Evolutionary conservation across 768 basidiomycete species (phyloP), one percentile per base, ranked within the genome.

Genomic region (Mycena kentingensis): DNA sequence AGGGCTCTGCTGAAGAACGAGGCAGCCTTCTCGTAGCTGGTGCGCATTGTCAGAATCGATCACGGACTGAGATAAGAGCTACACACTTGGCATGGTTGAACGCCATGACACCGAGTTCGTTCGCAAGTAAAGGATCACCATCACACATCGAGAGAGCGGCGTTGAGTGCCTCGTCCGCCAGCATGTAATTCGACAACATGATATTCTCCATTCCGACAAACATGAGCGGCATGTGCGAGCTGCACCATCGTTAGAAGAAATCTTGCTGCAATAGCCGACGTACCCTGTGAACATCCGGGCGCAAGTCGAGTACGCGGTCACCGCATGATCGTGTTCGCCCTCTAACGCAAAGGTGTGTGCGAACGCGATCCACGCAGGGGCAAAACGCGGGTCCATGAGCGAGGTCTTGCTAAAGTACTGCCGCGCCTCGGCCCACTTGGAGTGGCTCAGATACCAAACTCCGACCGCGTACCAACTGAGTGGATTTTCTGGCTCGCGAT

Each of bases 181-280:
- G 77, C 21, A 70, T 65, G 57, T 83, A 78, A 57, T 98, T 93
- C 25, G 87, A 89, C 6, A 99, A 77, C 64, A 88, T 87, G 31
- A 99, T 90, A 60, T 98, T 91, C 69, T 99, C 96, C 95, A 98
- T 98, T 5, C 96, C 97, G 39, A 98, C 92, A 65, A 94, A 98
- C 71, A 95, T 83, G 37, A 97, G 75, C 1, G 97, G 95, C 4
- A 99, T 73, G 71, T 99, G 96, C 3, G 94, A 94, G n/a, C 95
- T 96, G 62, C 19, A 18, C 39, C 19, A 46, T 24, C 15, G 10
- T 22, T 38, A 19, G 18, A 22, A 28, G 21, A 19, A 25, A 46
- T 29, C 32, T 27, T 22, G 29, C 31, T 8, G 19, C 22, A n/a
- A 31, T 28, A 11, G 24, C n/a, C 10, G 37, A 61, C 80, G 46